phyloP scores from a whole-genome alignment of 306 rosid genomes.

The Glycyrrhiza uralensis region DNA sequence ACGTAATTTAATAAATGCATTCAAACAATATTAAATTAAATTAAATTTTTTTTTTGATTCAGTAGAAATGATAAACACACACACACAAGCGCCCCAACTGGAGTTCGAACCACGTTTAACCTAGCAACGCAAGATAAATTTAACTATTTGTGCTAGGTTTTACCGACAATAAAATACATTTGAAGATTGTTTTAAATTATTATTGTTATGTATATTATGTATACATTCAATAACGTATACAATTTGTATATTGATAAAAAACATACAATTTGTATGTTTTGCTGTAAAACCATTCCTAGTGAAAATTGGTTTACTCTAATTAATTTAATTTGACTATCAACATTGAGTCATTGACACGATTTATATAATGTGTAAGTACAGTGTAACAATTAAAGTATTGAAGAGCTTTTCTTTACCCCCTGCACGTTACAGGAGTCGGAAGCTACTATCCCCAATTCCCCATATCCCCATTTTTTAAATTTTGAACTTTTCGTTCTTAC shows the following conservation, averaged over 20 bases:
- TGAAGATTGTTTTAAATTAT: no score
- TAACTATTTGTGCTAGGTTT: no score
- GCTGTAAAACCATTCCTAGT: neutral
- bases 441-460: neutral
- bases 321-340: neutral
- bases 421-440: constrained; percentile 11
- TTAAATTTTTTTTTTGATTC: no score
- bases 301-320: neutral
- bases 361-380: no score
- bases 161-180: neutral
- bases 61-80: no score
- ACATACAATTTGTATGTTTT: neutral
- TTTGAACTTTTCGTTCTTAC: neutral
- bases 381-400: no score
- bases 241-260: no score
- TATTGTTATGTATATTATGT: neutral
- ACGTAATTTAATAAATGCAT: neutral
- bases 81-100: no score
- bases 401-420: neutral
- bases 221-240: neutral
- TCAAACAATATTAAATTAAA: no score
- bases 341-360: neutral
- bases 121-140: no score
- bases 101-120: no score
- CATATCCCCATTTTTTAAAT: no score